These are phyloP conservation scores for Populus hybrid DNA, from an alignment of 441 rosid genomes.

Conservation along the genomic window DNA sequence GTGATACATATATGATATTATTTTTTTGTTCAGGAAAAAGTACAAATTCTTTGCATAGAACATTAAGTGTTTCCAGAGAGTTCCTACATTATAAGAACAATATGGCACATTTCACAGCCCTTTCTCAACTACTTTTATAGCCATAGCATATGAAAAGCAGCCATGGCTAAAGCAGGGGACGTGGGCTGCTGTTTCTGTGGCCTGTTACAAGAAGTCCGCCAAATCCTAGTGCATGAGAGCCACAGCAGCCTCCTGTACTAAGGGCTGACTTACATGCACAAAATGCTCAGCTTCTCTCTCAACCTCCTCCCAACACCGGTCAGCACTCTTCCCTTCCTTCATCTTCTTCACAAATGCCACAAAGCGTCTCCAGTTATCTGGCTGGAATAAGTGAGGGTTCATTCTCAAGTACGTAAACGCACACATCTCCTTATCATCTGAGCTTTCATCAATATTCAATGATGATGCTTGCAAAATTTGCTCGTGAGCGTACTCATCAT, in stretches of 20 bases:
- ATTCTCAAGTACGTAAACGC: constrained; percentile 91
- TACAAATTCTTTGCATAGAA: background rate
- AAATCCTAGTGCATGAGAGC: constrained; percentile 51
- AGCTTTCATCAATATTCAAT: constrained; percentile 40
- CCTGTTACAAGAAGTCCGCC: background rate
- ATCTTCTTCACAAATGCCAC: constrained; percentile 87
- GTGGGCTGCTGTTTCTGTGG: constrained; percentile 1
- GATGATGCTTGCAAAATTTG: constrained; percentile 69
- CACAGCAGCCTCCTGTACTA: constrained; percentile 72
- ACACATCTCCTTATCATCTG: constrained; percentile 60
- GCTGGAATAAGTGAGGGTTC: constrained; percentile 70
- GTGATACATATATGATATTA: background rate
- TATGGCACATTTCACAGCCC: background rate
- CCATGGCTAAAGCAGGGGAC: constrained; percentile 20
- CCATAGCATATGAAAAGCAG: constrained; percentile 30
- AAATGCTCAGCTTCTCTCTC: constrained; percentile 88
- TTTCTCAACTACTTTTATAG: background rate
- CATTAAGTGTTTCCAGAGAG: background rate
- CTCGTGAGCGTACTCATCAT: constrained; percentile 67
- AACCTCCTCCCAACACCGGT: constrained; percentile 64
- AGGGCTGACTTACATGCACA: constrained; percentile 62
- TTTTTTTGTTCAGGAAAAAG: background rate
- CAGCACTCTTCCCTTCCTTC: constrained; percentile 61
- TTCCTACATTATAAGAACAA: background rate
- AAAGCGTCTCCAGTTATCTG: constrained; percentile 81